These are phyloP conservation scores for Colletotrichum orchidophilum DNA, from an alignment of 2,329 filamentous ascomycete genomes.

Conservation along the genomic window DNA sequence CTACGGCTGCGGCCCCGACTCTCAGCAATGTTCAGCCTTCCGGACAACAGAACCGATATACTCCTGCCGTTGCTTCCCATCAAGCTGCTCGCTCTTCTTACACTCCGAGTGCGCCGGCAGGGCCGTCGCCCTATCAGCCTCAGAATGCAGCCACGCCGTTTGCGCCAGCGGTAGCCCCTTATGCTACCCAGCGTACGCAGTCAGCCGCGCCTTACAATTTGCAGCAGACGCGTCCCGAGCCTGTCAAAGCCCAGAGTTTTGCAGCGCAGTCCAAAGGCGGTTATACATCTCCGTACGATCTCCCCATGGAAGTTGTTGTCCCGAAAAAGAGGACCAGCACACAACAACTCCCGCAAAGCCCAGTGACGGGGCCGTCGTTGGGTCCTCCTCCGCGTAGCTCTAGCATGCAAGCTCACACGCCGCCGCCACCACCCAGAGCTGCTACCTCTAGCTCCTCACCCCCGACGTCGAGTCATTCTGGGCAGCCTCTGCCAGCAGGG, in stretches of 20 bases:
- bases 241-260: conserved; percentile 80
- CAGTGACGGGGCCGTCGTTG: conserved; percentile 45
- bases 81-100: conserved; percentile 36
- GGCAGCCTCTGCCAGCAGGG: conserved; percentile 42
- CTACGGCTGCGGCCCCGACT: conserved; percentile 29
- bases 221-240: conserved; percentile 52
- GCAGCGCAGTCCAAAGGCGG: conserved; percentile 90
- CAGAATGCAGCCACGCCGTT: conserved; percentile 22
- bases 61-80: conserved; percentile 9
- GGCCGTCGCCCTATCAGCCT: conserved; percentile 39
- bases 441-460: conserved; percentile 33
- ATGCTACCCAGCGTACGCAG: conserved; percentile 38
- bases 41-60: conserved; percentile 33
- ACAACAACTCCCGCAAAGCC: conserved; percentile 60
- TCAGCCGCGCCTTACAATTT: conserved; percentile 48
- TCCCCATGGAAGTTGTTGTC: conserved; percentile 87
- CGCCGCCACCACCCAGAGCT: conserved; percentile 28
- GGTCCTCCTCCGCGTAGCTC: conserved; percentile 67
- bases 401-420: conserved; percentile 59
- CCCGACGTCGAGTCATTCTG: conserved; percentile 50
- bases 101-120: conserved; percentile 37
- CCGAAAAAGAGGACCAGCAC: conserved; percentile 72
- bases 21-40: conserved; percentile 8
- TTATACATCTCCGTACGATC: conserved; percentile 93
- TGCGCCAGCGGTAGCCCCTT: conserved; percentile 34